phyloP scores from a whole-genome alignment of 1,284 basidiomycete genomes.

The Sphaerobolus stellatus region DNA sequence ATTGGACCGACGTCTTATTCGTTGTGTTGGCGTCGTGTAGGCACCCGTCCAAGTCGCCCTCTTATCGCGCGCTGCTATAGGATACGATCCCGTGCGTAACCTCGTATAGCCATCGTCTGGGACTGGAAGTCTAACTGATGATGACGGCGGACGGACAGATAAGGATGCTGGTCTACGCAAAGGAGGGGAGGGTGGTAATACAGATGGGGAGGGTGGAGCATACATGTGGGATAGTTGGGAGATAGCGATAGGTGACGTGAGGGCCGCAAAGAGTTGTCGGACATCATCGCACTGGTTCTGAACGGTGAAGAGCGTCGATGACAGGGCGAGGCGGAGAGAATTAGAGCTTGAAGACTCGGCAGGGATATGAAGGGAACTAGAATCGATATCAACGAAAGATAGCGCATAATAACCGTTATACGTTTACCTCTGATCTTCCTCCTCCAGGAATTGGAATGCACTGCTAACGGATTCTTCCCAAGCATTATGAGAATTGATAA shows the following conservation, averaged over 20 bases:
- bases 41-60: conserved; percentile 74
- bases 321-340: conserved; percentile 62
- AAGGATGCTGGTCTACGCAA: conserved; percentile 11
- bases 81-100: conserved; percentile 15
- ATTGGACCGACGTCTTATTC: conserved; percentile 56
- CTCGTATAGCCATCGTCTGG: conserved; percentile 26
- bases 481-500: conserved; percentile 60
- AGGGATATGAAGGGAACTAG: conserved; percentile 13
- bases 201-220: conserved; percentile 65
- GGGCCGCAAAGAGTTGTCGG: conserved; percentile 69
- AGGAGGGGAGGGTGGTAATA: conserved; percentile 10
- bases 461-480: conserved; percentile 75
- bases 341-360: conserved; percentile 40
- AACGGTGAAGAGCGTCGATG: conserved; percentile 68
- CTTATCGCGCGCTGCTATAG: conserved; percentile 45
- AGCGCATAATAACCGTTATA: conserved; percentile 15
- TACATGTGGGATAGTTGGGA: conserved; percentile 81
- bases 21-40: conserved; percentile 45
- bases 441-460: conserved; percentile 60
- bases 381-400: conserved; percentile 12
- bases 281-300: conserved; percentile 78
- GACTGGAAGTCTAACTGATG: conserved; percentile 25
- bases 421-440: conserved; percentile 62
- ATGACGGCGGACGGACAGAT: conserved; percentile 44
- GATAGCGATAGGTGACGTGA: conserved; percentile 66